Evolutionary conservation across 495 filamentous ascomycete species (phyloP).

Genomic region (Aspergillus biplanus): DNA sequence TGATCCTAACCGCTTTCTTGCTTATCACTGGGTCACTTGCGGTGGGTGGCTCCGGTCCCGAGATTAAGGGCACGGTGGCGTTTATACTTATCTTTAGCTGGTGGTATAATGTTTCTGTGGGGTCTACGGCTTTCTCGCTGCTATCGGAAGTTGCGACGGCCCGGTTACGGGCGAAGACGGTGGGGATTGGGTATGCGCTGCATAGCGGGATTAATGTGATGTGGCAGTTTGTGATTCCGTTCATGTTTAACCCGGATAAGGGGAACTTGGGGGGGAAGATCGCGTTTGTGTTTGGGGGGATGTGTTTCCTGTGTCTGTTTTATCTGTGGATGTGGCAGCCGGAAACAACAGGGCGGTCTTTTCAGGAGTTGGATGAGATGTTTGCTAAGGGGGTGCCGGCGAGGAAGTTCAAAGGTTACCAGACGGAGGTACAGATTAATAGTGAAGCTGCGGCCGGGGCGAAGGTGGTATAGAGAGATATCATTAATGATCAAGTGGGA

Average conservation of each 20-base stretch:
- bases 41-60: background rate
- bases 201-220: background rate
- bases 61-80: background rate
- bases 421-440: no score
- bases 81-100: background rate
- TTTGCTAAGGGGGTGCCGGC: background rate
- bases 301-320: background rate
- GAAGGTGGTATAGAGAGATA: no score
- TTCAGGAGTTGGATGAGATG: background rate
- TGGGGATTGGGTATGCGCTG: no score
- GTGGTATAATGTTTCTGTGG: background rate
- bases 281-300: background rate
- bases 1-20: background rate
- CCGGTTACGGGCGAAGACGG: no score
- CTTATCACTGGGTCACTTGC: background rate
- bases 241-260: background rate
- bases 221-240: background rate
- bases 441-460: no score
- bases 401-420: background rate
- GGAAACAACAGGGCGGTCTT: background rate
- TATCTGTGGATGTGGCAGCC: background rate
- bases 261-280: background rate
- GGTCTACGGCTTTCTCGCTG: background rate
- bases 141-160: no score
- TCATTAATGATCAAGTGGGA: no score